Conservation (phyloP, 1,284 basidiomycete species). For the Porogramme epimiltina region DNA sequence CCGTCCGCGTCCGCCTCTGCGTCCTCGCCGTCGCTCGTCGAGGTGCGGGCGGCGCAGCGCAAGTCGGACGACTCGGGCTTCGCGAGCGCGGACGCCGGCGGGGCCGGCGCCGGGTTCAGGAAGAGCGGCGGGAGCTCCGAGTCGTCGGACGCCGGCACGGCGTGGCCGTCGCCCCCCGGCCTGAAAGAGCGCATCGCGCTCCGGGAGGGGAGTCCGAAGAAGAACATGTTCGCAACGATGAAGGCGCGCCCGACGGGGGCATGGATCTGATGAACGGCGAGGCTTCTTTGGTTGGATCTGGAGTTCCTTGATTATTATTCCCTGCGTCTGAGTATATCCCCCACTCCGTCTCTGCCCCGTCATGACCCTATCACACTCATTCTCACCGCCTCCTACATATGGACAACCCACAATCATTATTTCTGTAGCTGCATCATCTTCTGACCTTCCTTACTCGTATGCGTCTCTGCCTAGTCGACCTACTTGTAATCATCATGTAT, state of each 20-base stretch:
- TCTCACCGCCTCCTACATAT: constrained; percentile 6
- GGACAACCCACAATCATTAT: neutral
- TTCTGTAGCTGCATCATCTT: constrained; percentile 1
- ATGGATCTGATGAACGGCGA: constrained; percentile 30
- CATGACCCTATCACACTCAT: constrained; percentile 6
- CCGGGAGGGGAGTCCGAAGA: constrained; percentile 19
- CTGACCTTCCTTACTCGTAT: neutral
- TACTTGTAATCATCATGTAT: constrained; percentile 1
- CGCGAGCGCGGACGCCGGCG: constrained; percentile 19
- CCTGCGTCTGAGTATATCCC: too few relatives aligned
- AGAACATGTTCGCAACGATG: constrained; percentile 15
- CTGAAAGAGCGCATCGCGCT: constrained; percentile 17
- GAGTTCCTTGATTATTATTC: too few relatives aligned
- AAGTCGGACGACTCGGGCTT: constrained; percentile 26
- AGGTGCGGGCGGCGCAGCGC: constrained; percentile 8
- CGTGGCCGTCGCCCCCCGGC: constrained; percentile 17
- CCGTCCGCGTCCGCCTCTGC: neutral
- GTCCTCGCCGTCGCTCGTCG: neutral
- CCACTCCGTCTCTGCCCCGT: too few relatives aligned
- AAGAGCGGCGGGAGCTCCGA: constrained; percentile 18
- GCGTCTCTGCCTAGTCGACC: neutral
- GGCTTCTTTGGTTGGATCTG: too few relatives aligned
- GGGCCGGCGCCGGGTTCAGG: constrained; percentile 12
- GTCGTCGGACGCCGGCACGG: constrained; percentile 5
- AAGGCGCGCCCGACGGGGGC: constrained; percentile 24